A percentile compares a stretch with the other conserved stretches of the same genome.
Evolutionary conservation across 495 filamentous ascomycete genomes (phyloP).

Genomic region (Daldinia vernicosa): DNA sequence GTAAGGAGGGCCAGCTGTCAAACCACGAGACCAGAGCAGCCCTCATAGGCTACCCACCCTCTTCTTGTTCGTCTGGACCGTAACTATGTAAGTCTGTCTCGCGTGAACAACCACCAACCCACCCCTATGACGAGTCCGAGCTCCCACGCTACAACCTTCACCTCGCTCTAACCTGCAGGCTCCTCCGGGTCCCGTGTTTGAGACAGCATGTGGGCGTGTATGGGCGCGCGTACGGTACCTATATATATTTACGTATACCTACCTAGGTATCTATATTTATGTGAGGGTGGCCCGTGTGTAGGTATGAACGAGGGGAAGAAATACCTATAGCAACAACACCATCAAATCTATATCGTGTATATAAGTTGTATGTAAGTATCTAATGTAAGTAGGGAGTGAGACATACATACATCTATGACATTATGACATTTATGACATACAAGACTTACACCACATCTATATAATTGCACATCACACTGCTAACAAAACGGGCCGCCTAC

Average conservation of each 20-base stretch:
- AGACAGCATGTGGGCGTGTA: conserved; percentile 38
- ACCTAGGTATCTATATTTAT: too few species aligned
- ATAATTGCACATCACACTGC: neutral
- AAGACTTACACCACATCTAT: conserved; percentile 6
- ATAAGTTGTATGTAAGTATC: neutral
- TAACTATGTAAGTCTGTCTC: conserved; percentile 34
- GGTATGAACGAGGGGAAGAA: too few species aligned
- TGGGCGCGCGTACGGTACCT: conserved; percentile 4
- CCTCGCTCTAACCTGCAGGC: conserved; percentile 25
- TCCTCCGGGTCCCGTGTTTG: conserved; percentile 40
- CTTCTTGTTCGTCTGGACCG: conserved; percentile 33
- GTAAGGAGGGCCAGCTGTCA: conserved; percentile 38
- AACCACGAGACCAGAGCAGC: conserved; percentile 37
- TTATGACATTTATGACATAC: conserved; percentile 18
- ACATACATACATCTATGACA: neutral
- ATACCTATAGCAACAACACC: neutral
- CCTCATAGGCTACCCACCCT: conserved; percentile 27
- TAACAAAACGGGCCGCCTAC: conserved; percentile 5
- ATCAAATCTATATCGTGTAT: neutral
- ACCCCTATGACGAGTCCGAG: conserved; percentile 18
- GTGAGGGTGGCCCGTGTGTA: too few species aligned
- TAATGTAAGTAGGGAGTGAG: conserved; percentile 2
- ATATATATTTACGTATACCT: neutral
- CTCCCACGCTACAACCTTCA: neutral
- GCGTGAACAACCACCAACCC: conserved; percentile 37